Evolutionary conservation across 2,329 filamentous ascomycete species (phyloP).

Genomic region (Claviceps pusilla): DNA sequence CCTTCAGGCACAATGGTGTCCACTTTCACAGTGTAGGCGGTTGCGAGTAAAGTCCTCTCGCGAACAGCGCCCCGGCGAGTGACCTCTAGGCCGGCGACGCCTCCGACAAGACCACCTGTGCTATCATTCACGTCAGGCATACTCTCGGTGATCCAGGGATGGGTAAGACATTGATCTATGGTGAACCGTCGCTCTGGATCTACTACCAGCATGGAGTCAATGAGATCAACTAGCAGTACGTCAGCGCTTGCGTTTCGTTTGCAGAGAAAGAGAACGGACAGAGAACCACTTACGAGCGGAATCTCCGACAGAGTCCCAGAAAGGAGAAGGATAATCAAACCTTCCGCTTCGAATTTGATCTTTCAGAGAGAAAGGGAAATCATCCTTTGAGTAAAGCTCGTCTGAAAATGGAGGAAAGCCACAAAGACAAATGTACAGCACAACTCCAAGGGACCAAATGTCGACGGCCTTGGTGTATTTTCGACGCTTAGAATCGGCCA

Average conservation of each 20-base stretch:
- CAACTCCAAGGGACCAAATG: constrained; percentile 93
- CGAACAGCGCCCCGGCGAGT: constrained; percentile 63
- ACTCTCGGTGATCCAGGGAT: constrained; percentile 70
- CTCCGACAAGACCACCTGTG: constrained; percentile 83
- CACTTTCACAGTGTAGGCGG: constrained; percentile 57
- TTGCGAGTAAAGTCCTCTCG: constrained; percentile 73
- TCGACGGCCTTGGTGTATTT: constrained; percentile 93
- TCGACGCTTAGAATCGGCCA: constrained; percentile 65
- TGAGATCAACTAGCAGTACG: constrained; percentile 50
- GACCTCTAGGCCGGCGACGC: constrained; percentile 68
- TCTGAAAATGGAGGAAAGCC: constrained; percentile 96
- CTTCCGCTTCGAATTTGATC: constrained; percentile 80
- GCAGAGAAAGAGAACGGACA: too few relatives aligned
- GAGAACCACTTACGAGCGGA: constrained; percentile 44
- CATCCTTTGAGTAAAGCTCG: constrained; percentile 61
- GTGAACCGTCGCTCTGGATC: constrained; percentile 71
- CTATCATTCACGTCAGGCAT: constrained; percentile 57
- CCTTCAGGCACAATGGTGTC: constrained; percentile 38
- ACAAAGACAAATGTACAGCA: constrained; percentile 92
- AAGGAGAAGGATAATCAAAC: constrained; percentile 91
- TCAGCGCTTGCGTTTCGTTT: background rate
- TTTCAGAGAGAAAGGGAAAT: constrained; percentile 68
- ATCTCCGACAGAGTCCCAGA: constrained; percentile 54
- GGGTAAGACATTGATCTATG: constrained; percentile 77
- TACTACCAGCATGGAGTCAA: constrained; percentile 87